Base-by-base conservation (phyloP, 768 basidiomycete genomes). In the Auriscalpium orientale region DNA sequence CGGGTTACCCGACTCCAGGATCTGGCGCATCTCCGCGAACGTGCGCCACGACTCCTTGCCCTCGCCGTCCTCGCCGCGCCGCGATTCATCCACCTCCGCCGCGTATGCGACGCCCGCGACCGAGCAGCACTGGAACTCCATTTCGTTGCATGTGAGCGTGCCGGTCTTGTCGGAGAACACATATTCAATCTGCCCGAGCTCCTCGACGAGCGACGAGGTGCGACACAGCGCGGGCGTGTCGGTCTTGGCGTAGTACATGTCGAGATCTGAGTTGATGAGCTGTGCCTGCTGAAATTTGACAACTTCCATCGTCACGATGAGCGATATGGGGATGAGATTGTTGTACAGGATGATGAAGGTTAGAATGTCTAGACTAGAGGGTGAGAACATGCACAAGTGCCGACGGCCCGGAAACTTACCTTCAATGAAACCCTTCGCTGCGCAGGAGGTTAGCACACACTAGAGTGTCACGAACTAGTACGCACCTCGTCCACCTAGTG, bases 261-360 rank as follows among this genome's bases (percentile, higher is more conserved):
- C 97, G 51, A 95, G 82, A 71, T 95, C 97, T 22, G 83, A 93
- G 70, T 98, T 99, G 77, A 99, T 99, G 52, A 98, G 80, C 37
- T 91, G 88, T 1, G 97, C 95, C 73, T 98, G 97, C 69, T 97
- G 94, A 66, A 88, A 98, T 70, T 98, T 98, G 74, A 99, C 97
- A 36, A 98, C 89, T 75, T 99, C 97, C 89, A 98, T 98, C 4
- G 97, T 98, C 63, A 99, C 97, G 64, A 98, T 95, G 63, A 99
- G 85, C 55, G 95, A 98, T 65, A 99, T 99, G 4, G 95, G 95
- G 58, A 99, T 98, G 63, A 99, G 80, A 74, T 98, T 99, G 76
- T 98, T 98, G 78, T 98, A 98, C 43, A 98, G 79, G 70, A 99
- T 95, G 71, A 98, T 91, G 76, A 98, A 99, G 10, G 97, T 98